Base-by-base conservation (phyloP, 371 early-diverging fungal species). In the Quaeritorhiza haematococci region DNA sequence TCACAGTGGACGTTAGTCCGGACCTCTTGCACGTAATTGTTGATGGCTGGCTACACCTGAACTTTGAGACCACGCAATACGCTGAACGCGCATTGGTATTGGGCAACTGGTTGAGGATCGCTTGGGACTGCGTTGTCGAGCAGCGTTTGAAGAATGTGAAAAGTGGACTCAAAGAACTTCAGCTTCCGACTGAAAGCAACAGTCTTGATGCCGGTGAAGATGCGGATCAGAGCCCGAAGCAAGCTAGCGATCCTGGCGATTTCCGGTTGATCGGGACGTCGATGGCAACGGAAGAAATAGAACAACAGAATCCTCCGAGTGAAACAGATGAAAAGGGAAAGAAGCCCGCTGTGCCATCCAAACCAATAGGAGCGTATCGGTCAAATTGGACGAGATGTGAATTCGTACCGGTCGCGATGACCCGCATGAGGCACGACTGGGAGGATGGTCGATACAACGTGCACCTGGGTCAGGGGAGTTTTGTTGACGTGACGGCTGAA, bases 21-120 rank as follows among this genome's bases (percentile, higher is more conserved):
- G 83, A 85, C 58, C 73, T 79, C 30, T 66, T 67, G 45, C 76
- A 82, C 32, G 29, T 84, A 0, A 65, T 87, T 3, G 64, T 84
- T 6, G 87, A 87, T 52, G 72, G 75, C 0, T 83, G 79, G 67
- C 74, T 80, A 33, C 64, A 78, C 45, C 56, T 83, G 1, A 52
- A 64, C 10, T 87, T 85, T 44, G 55, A 59, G 3, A 71, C 63
- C 69, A 28, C 71, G 64, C 48, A 67, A 73, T 52, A 61, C 67
- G 13, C 58, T 63, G 17, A 64, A 65, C 41, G 48, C 13, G n/a
- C 56, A 13, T 53, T 75, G 15, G 63, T 67, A 8, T 45, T 76
- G 10, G 62, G 58, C 6, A 68, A 62, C 48, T 76, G 68, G 67
- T 42, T 73, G 24, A 24, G 74, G 8, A 35, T 58, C 5, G 68